A percentile compares a stretch with the other conserved stretches of the same genome.
Evolutionary conservation across 163 green algal genomes (phyloP).

Genomic region (Scenedesmus sp.): DNA sequence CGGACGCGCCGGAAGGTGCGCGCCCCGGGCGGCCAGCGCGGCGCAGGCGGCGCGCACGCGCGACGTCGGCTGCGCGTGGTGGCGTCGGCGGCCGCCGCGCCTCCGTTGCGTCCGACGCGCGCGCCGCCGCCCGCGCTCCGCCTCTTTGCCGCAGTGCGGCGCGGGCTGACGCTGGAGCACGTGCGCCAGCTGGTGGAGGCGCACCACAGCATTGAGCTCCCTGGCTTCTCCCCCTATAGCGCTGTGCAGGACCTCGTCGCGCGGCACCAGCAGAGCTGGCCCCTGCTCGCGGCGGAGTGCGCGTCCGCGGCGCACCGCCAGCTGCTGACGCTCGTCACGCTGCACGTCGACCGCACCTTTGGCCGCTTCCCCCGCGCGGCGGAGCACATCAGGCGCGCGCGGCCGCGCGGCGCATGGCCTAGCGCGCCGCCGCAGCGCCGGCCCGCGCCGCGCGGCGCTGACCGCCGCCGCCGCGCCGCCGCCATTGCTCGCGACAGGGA

Average conservation of each 20-base stretch:
- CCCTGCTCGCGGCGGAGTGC: conserved; percentile 8
- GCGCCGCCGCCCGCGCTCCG: too few relatives aligned
- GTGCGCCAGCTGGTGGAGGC: conserved; percentile 35
- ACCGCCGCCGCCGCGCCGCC: not conserved
- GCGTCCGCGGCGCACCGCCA: conserved; percentile 16
- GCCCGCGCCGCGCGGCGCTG: not conserved
- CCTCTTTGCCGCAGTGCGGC: conserved; percentile 9
- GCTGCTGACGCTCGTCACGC: conserved; percentile 36
- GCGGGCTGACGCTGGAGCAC: conserved; percentile 30
- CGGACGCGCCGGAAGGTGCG: conserved; percentile 17
- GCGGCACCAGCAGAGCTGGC: conserved; percentile 24
- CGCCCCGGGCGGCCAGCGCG: too few relatives aligned
- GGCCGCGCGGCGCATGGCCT: not conserved
- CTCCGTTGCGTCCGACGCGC: too few relatives aligned
- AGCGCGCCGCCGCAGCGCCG: not conserved
- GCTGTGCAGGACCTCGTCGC: conserved; percentile 39
- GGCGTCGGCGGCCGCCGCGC: too few relatives aligned
- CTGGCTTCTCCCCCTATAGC: conserved; percentile 40
- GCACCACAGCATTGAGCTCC: conserved; percentile 41
- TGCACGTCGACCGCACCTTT: conserved; percentile 29
- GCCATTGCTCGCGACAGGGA: conserved; percentile 9
- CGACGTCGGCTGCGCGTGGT: too few relatives aligned
- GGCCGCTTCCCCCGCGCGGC: conserved; percentile 13
- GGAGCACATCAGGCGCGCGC: not conserved
- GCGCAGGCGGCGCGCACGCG: too few relatives aligned